Evolutionary conservation across 2,329 filamentous ascomycete species (phyloP), one percentile per base, ranked within the genome.

Genomic region (Penicillium frequentans): DNA sequence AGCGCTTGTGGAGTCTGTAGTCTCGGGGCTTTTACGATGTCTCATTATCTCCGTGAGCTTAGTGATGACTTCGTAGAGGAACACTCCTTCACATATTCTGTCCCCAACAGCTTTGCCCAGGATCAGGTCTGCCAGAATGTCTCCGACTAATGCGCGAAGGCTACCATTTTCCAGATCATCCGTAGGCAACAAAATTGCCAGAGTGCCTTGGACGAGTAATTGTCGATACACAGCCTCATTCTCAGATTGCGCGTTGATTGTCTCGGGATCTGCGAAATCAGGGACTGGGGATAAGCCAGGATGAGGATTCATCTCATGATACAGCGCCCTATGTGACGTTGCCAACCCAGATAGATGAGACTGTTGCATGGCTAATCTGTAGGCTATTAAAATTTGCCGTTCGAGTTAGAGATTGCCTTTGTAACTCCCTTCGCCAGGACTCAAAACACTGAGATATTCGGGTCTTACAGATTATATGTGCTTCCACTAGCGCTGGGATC

Each of bases 161-260:
- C 91, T 96, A 53, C 86, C 86, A 72, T 96, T 98, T 68, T 93
- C 87, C 39, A 98, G 80, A 72, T 98, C 93, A 69, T 98, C 93
- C 16, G 92, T 95, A 10, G 95, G 95, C 21, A 99, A 82, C 16
- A 99, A 83, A 52, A 96, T 82, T 24, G 91, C 88, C 60, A 99
- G 79, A 37, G 92, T 82, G 29, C 89, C 90, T 69, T 93, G 87
- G 16, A 93, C 88, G n/a, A 98, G 81, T 55, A 98, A 80, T 70
- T 96, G 91, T 65, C 93, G 89, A 80, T 97, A 98, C 46, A 86
- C 82, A 26, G 83, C 82, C 77, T 98, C 95, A 68, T 92, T 93
- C 59, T 89, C 84, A 56, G 81, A 79, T 77, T 96, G 92, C 55
- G 84, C 79, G 57, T 80, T 72, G 47, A 81, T 71, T 44, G 81